Percentiles rank a stretch among this genome's conserved stretches.
Evolutionary conservation across 2,329 filamentous ascomycete species (phyloP).

Genomic region (Didymella exigua): DNA sequence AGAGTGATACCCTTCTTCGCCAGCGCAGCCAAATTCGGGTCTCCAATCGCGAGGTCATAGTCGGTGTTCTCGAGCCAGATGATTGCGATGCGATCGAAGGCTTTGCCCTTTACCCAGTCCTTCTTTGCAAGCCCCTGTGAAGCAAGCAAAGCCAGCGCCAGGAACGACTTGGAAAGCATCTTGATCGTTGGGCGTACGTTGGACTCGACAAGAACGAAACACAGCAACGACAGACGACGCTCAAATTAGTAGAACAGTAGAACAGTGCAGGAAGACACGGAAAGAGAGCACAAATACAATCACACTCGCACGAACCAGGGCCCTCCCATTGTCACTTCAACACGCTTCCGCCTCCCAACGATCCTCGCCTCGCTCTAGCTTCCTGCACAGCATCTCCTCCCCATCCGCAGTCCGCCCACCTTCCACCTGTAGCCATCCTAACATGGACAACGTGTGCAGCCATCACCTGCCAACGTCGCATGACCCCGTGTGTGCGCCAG

Average conservation of each 20-base stretch:
- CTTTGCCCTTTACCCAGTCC: slow-evolving; percentile 67
- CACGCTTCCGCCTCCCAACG: background rate
- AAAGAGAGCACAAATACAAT: background rate
- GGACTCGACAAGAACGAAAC: too few relatives aligned
- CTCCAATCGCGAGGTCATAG: slow-evolving; percentile 67
- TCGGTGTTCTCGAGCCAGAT: slow-evolving; percentile 81
- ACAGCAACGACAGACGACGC: slow-evolving; percentile 1
- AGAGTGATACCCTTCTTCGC: slow-evolving; percentile 68
- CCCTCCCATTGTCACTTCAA: background rate
- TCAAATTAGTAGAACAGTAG: background rate
- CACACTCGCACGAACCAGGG: background rate
- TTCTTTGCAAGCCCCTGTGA: slow-evolving; percentile 51
- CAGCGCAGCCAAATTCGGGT: slow-evolving; percentile 65
- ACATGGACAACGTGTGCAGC: slow-evolving; percentile 1
- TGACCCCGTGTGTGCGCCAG: background rate
- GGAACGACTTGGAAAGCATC: slow-evolving; percentile 15
- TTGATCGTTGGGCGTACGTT: background rate
- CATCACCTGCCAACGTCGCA: background rate
- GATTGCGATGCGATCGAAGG: slow-evolving; percentile 72
- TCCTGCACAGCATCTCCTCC: background rate
- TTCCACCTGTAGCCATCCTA: background rate
- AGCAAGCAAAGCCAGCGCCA: slow-evolving; percentile 23
- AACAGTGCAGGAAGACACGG: background rate
- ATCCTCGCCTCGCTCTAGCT: background rate
- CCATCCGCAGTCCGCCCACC: background rate